phyloP scores from a whole-genome alignment of 768 basidiomycete species.

The Daedalea quercina region DNA sequence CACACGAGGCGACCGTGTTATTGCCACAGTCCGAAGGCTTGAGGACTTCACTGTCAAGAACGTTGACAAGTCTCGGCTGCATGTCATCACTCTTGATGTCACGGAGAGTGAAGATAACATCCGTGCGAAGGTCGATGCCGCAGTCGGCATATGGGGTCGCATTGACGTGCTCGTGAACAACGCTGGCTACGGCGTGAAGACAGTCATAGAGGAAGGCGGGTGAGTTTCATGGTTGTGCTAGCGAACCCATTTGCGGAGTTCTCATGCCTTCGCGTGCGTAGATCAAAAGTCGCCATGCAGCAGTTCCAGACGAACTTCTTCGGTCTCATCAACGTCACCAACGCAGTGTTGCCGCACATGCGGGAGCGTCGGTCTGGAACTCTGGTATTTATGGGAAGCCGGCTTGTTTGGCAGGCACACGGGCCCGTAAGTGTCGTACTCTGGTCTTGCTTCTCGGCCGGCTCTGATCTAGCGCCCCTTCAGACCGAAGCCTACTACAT shows the following conservation, averaged over 20 bases:
- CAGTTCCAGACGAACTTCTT: conserved; percentile 39
- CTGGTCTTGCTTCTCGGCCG: conserved; percentile 17
- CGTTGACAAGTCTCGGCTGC: conserved; percentile 17
- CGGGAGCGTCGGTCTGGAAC: conserved; percentile 28
- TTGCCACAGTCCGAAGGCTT: conserved; percentile 37
- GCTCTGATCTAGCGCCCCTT: not conserved
- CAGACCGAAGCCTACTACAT: conserved; percentile 23
- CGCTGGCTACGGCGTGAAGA: conserved; percentile 38
- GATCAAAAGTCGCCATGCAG: conserved; percentile 20
- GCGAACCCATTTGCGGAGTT: not conserved
- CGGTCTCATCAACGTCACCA: conserved; percentile 36
- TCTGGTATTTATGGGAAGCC: conserved; percentile 30
- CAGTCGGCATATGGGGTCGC: conserved; percentile 23
- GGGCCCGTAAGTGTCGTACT: conserved; percentile 23
- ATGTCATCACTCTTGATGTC: conserved; percentile 32
- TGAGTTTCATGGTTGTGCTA: conserved; percentile 16
- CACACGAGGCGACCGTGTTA: conserved; percentile 40
- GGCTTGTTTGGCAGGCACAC: conserved; percentile 30
- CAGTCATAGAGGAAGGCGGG: conserved; percentile 38
- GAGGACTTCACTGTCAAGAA: conserved; percentile 18
- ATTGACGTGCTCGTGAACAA: conserved; percentile 39
- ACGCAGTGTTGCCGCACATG: conserved; percentile 36
- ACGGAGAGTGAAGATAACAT: conserved; percentile 24
- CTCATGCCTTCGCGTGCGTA: not conserved
- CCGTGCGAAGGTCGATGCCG: conserved; percentile 24